Evolutionary conservation across 31 red algal species (phyloP), one percentile per base, ranked within the genome.

Genomic region (Asparagopsis taxiformis): DNA sequence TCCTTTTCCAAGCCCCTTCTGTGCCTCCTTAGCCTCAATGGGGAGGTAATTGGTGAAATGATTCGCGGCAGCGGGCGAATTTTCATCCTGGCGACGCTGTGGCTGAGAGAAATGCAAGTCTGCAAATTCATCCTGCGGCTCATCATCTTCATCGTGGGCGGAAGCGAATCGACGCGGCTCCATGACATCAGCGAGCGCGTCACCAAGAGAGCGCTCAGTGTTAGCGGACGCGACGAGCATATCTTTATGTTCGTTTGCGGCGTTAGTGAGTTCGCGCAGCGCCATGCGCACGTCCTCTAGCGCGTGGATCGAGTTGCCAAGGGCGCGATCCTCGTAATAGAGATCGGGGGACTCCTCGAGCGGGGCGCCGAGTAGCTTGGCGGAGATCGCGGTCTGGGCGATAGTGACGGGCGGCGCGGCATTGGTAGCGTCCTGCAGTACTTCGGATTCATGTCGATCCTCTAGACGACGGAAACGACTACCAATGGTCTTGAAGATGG

Each of bases 211-310:
- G 37, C 78, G 67, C 31, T 83, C 57, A 8, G 69, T 54, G 19
- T 17, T 52, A 4, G 87, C 77, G 26, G 79, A 51, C 51, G 87
- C 77, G 33, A 72, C 71, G 21, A 83, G 64, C 87, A 75, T 77
- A 36, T 75, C 68, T 70, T 81, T 82, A 46, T 91, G 87, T 28
- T 80, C 77, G 62, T 82, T 82, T 30, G 87, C 77, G 22, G 76
- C 59, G 51, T 36, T 54, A 15, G 87, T 66, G 3, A 91, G 87
- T 7, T 80, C 58, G 36, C 72, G 71, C 9, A 91, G 77, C 29
- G 72, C 62, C 1, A 70, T 25, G 34, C 87, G 87, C 30, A 91
- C 72, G 1, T 82, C 70, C 56, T 91, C 87, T 34, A 91, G 56
- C 25, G 65, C 70, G 50, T 82, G 87, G 41, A 91, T 77, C 41